These are phyloP conservation scores for Ramaria sp. DNA, from an alignment of 768 basidiomycete genomes.

Conservation along the genomic window DNA sequence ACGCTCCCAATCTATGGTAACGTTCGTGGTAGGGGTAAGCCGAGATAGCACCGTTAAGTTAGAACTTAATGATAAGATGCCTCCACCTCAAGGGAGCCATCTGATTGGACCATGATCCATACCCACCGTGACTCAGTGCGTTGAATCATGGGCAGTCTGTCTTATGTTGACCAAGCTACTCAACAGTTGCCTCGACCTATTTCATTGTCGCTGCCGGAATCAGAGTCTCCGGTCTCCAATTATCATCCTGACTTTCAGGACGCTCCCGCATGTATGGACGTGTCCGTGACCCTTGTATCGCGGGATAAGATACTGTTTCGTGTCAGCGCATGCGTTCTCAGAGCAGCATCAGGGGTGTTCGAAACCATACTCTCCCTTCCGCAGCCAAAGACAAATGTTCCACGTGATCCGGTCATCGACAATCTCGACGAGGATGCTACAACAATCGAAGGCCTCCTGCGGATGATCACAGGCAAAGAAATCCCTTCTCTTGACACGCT, in stretches of 20 bases:
- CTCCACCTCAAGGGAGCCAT: too few relatives aligned
- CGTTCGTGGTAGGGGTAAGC: too few relatives aligned
- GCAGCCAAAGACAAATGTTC: neutral
- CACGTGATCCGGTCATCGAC: neutral
- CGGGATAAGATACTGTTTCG: neutral
- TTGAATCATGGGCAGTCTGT: too few relatives aligned
- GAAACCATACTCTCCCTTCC: neutral
- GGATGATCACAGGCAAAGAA: constrained; percentile 51
- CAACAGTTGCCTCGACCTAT: too few relatives aligned
- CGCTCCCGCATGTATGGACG: neutral
- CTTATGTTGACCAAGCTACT: too few relatives aligned
- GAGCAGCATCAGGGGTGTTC: neutral
- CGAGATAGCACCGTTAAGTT: too few relatives aligned
- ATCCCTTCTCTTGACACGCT: constrained; percentile 38
- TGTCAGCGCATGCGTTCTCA: neutral
- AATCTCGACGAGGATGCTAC: constrained; percentile 42
- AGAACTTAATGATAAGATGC: too few relatives aligned
- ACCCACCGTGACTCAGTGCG: too few relatives aligned
- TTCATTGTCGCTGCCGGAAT: too few relatives aligned
- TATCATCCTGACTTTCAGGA: neutral
- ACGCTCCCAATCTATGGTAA: too few relatives aligned
- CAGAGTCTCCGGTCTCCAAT: neutral
- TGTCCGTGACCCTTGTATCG: too few relatives aligned
- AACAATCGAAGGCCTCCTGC: constrained; percentile 45
- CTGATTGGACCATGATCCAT: too few relatives aligned